A percentile compares a stretch with the other conserved stretches of the same genome.
Conservation (phyloP, 805 yeast genomes). For the Candida loeiensis region DNA sequence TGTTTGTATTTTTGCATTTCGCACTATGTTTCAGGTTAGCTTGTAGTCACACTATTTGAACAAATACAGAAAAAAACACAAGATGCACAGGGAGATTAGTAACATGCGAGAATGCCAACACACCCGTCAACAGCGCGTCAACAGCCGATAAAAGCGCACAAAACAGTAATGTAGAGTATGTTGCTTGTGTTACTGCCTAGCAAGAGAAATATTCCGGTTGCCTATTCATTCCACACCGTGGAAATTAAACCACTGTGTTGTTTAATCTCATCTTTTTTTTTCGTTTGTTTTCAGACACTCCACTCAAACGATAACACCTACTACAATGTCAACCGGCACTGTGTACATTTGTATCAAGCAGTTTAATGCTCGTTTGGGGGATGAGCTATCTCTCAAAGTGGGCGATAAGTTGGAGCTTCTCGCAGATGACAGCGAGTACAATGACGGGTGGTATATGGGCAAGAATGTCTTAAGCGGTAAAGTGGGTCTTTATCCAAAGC, state of each 20-base stretch:
- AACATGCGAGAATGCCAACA: neutral
- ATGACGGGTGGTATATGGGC: constrained; percentile 97
- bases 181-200: neutral
- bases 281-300: neutral
- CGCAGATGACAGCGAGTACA: constrained; percentile 88
- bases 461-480: constrained; percentile 65
- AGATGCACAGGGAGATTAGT: neutral
- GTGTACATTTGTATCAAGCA: constrained; percentile 70
- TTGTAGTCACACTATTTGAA: too few species aligned
- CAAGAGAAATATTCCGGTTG: too few species aligned
- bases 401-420: constrained; percentile 89
- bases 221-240: neutral
- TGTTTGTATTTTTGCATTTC: too few species aligned
- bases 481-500: constrained; percentile 88
- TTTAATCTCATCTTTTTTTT: neutral
- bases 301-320: neutral
- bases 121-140: neutral
- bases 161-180: neutral
- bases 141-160: neutral
- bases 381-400: constrained; percentile 73
- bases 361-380: constrained; percentile 82
- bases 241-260: neutral
- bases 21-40: too few species aligned
- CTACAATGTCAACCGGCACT: constrained; percentile 18
- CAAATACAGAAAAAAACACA: constrained; percentile 1